Evolutionary conservation across 2,329 filamentous ascomycete species (phyloP).

Genomic region (Cryphonectria parasitica): DNA sequence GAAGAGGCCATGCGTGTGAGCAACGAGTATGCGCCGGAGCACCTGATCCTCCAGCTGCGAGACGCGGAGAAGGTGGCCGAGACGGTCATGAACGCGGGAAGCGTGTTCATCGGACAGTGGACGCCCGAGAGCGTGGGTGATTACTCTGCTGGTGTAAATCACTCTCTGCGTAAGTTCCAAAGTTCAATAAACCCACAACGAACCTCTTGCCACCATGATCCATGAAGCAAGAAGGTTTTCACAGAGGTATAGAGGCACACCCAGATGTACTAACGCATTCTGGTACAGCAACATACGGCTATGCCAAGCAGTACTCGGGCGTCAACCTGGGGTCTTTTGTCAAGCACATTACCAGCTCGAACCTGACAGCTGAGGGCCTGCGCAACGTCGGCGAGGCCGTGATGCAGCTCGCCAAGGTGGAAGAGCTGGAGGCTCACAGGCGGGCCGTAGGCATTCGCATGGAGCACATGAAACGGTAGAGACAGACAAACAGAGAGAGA

Average conservation of each 20-base stretch:
- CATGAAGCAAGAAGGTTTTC: no score
- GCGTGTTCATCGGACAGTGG: conserved; percentile 94
- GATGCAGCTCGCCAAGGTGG: conserved; percentile 92
- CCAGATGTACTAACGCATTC: background rate
- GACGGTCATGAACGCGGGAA: conserved; percentile 88
- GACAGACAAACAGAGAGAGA: background rate
- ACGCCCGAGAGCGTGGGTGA: conserved; percentile 97
- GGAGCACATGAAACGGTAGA: conserved; percentile 37
- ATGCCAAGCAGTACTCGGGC: conserved; percentile 97
- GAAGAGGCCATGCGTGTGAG: conserved; percentile 79
- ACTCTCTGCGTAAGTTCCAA: conserved; percentile 84
- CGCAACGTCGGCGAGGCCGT: conserved; percentile 85
- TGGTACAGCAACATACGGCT: conserved; percentile 84
- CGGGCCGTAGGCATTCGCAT: conserved; percentile 86
- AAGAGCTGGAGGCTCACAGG: conserved; percentile 92
- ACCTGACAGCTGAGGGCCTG: conserved; percentile 83
- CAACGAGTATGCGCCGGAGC: conserved; percentile 95
- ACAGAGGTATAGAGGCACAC: background rate
- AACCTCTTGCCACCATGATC: background rate
- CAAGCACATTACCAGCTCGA: conserved; percentile 96
- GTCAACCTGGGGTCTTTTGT: conserved; percentile 95
- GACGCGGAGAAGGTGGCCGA: conserved; percentile 76
- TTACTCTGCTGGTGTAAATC: conserved; percentile 97
- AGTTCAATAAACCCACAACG: conserved; percentile 47
- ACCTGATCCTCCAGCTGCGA: conserved; percentile 87